Evolutionary conservation across 495 filamentous ascomycete genomes (phyloP), one percentile per base, ranked within the genome.

Genomic region (Aspergillus steynii): DNA sequence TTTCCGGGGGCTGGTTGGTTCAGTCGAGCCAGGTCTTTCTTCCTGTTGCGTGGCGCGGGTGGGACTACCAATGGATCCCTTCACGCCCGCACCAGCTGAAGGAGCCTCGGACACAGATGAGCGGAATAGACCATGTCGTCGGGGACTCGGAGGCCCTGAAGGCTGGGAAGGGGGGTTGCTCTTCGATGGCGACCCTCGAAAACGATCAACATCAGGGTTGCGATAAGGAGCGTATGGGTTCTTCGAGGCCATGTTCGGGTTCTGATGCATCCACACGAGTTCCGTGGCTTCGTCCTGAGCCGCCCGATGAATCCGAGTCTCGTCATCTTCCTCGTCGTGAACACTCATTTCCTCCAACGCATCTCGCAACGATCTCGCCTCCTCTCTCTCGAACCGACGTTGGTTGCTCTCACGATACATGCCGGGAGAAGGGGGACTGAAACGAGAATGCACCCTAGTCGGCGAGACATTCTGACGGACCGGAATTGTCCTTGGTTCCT

Each of bases 261-360:
- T 85, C 65, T 89, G 85, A 68, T 96, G 92, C 69, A 86, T 87
- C 85, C 86, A 95, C 26, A 97, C 92, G 4, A 96, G 80, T 66
- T 96, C 90, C 3, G 91, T 88, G 1, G 93, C 93, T 71, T 97
- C 93, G 60, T 93, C 83, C 61, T 93, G 87, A 8, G 93, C 93
- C 27, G 89, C 90, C 8, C 84, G 72, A 65, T 93, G 88, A 28
- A 96, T 59, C 29, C 84, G 81, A 53, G 79, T 73, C 29, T 96
- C 91, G 45, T 91, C 88, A 2, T 88, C 74, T 45, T 90, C 54
- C 31, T 96, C 91, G 45, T 91, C 88, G 1, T 88, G 74, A 47
- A 90, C 54, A 67, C 90, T 86, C 85, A 95, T 86, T 65, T 90
- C 88, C 60, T 93, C 85, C 75, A 97, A 83, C 14, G 92, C 93